Conservation (phyloP, 805 yeast species). For the Hanseniaspora pseudoguilliermondii region DNA sequence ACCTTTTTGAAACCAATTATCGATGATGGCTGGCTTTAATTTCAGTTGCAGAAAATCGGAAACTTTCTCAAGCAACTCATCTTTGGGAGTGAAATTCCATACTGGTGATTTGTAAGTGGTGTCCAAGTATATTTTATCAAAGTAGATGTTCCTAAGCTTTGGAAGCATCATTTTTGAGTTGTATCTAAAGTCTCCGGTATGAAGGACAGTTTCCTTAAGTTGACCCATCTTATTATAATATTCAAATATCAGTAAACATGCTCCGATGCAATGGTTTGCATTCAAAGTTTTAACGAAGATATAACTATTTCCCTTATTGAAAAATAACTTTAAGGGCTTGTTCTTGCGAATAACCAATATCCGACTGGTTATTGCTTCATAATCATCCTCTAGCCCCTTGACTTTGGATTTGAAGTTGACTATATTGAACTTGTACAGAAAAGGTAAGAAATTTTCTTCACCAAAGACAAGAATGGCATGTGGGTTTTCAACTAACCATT, state of each 20-base stretch:
- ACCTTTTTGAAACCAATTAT: not conserved
- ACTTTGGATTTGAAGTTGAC: conserved; percentile 20
- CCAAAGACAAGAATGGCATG: conserved; percentile 50
- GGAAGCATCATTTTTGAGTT: conserved; percentile 30
- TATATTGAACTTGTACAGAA: conserved; percentile 43
- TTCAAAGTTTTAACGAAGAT: conserved; percentile 51
- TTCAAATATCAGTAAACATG: conserved; percentile 66
- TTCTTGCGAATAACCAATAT: not conserved
- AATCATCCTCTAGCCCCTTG: conserved; percentile 25
- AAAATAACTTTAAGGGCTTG: not conserved
- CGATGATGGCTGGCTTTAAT: not conserved
- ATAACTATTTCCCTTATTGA: not conserved
- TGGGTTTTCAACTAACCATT: conserved; percentile 52
- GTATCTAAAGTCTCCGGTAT: conserved; percentile 91
- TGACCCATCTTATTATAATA: conserved; percentile 24
- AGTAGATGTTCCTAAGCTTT: conserved; percentile 18
- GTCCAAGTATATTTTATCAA: conserved; percentile 67
- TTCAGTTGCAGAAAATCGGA: conserved; percentile 13
- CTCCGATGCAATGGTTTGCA: conserved; percentile 97
- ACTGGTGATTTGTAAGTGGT: conserved; percentile 51
- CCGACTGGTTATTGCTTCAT: conserved; percentile 33
- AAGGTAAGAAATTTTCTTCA: conserved; percentile 48
- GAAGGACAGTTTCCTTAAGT: conserved; percentile 36
- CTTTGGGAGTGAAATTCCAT: conserved; percentile 30
- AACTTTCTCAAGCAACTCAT: conserved; percentile 6